Percentiles rank a stretch among this genome's conserved stretches.
Conservation (phyloP, 768 basidiomycete species). For the Clathrus columnatus region DNA sequence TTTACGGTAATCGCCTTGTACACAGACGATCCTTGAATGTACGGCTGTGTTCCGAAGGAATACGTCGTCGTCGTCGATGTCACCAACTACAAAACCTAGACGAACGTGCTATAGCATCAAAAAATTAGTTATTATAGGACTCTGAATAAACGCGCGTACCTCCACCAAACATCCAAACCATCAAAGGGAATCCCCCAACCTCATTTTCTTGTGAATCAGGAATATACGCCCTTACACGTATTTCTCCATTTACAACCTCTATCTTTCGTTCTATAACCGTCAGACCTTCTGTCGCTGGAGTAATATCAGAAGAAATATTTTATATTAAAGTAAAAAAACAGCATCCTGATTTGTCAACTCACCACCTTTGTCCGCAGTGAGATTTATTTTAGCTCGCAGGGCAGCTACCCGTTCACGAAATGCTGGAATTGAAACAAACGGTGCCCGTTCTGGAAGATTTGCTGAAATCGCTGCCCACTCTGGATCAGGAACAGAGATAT, state of each 20-base stretch:
- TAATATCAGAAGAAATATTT: background rate
- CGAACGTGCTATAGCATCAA: background rate
- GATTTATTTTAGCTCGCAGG: background rate
- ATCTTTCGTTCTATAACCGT: background rate
- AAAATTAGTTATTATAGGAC: background rate
- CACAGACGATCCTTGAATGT: slow-evolving; percentile 10
- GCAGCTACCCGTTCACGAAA: background rate
- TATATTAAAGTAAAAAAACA: background rate
- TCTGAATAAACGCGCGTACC: background rate
- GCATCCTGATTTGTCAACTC: background rate
- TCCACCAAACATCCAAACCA: background rate
- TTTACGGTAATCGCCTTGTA: slow-evolving; percentile 14
- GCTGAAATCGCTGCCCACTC: background rate
- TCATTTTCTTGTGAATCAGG: background rate
- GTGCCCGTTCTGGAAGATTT: background rate
- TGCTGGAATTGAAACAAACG: background rate
- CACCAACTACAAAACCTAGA: background rate
- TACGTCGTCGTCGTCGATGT: background rate
- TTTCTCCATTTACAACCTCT: background rate
- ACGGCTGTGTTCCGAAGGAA: background rate
- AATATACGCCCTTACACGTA: background rate
- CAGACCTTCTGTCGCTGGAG: background rate
- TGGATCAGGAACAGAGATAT: background rate
- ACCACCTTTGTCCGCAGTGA: background rate
- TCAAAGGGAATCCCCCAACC: background rate